Evolutionary conservation across 2,329 filamentous ascomycete genomes (phyloP), one percentile per base, ranked within the genome.

Genomic region (Aspergillus sp.): DNA sequence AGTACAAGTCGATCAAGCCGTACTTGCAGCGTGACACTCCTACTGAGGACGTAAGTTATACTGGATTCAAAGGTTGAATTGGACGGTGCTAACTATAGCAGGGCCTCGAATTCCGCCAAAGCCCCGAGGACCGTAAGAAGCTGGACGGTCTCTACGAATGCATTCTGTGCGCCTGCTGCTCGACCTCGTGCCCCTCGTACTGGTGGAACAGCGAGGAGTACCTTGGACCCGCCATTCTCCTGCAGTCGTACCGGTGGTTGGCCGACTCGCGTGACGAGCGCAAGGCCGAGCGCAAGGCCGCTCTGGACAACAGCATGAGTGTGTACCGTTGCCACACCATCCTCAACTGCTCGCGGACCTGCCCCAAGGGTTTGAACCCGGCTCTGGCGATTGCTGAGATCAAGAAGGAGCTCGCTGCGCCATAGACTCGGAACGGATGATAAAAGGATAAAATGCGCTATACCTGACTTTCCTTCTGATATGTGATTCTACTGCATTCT

Each of bases 141-240:
- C 85, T 98, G 48, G 93, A 97, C 69, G 93, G 93, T 57, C 83
- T 97, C 25, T 97, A 98, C 78, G 93, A 98, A 76, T 98, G 93
- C 77, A 97, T 98, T 73, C 85, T 98, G 50, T 98, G 93, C 79
- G 91, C 91, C 61, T 98, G 93, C 84, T 98, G 93, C 84, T 93
- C 88, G 59, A 98, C 93, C 19, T 95, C 91, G 42, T 98, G 93
- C 80, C 93, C 93, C n/a, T 96, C 90, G 15, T 98, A 98, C 81
- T 98, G 93, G 93, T 98, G 93, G 93, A 98, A 98, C 79, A 84
- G 86, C 60, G 90, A 97, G 75, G 90, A 97, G 74, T 98, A 98
- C 77, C 88, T 98, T 44, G 93, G 93, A 55, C 93, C 93, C 51
- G 93, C 93, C 58, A 88, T 98, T 52, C 86, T 98, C 46, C 83